Base-by-base conservation (phyloP, 2,329 filamentous ascomycete genomes). In the Zymoseptoria ardabiliae region DNA sequence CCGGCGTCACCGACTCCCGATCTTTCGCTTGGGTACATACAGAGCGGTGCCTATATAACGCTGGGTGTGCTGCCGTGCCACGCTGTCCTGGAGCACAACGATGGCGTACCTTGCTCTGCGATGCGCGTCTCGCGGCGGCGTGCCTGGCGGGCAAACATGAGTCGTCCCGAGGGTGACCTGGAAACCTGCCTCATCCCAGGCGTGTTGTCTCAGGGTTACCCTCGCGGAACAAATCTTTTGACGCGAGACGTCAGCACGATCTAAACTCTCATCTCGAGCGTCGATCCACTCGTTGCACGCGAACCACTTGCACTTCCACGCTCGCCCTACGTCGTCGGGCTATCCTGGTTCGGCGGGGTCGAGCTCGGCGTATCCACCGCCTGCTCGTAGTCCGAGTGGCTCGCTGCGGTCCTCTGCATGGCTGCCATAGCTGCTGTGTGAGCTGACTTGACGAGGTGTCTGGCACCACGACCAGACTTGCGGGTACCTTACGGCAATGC, bases 211-310 rank as follows among this genome's bases (percentile, higher is more conserved):
- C 35, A 17, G 35, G 35, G 35, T 45, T 45, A 13, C 13, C 35
- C 35, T 45, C 35, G 35, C 35, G 35, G 35, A 45, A 45, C 35
- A 45, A 45, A 45, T 45, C 35, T 45, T 57, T 35, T 54, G 56
- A 58, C 41, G 58, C 57, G 59, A 63, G 57, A 59, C 61, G 59
- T 61, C 57, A 61, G 59, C 61, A 57, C 58, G 57, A 63, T 63
- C 57, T 57, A 63, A 65, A 61, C 57, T 61, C 60, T 60, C 35
- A 45, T 45, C 35, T 54, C 61, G 54, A 61, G 58, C 57, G 58
- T 48, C 54, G 60, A 61, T 62, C 63, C 63, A 64, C 60, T 58
- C 56, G 55, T 53, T 48, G 50, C 52, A 54, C 58, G 50, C 45
- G 60, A 64, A 63, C 57, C 58, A 56, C 52, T 61, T 60, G 59